Percentiles rank a stretch among this genome's conserved stretches.
Evolutionary conservation across 2,329 filamentous ascomycete species (phyloP).

Genomic region (Mycogone perniciosa): DNA sequence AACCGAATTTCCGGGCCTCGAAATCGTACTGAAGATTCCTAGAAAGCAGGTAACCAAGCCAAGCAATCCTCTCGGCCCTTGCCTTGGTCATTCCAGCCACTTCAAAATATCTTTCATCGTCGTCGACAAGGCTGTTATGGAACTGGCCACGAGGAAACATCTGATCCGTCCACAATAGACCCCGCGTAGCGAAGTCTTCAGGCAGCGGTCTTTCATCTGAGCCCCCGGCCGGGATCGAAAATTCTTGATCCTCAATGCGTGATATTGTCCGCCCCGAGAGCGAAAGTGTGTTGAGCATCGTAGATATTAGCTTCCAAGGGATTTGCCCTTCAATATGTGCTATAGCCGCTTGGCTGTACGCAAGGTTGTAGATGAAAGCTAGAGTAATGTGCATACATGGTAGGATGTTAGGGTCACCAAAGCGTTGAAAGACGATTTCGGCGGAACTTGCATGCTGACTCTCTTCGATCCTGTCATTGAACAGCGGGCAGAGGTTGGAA

Average conservation of each 20-base stretch:
- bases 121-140: conserved; percentile 49
- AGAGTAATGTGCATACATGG: conserved; percentile 57
- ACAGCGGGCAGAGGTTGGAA: no score
- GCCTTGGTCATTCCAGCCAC: conserved; percentile 50
- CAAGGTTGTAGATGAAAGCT: conserved; percentile 42
- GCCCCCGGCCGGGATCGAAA: conserved; percentile 40
- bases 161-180: conserved; percentile 52
- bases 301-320: conserved; percentile 33
- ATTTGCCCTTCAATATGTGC: conserved; percentile 35
- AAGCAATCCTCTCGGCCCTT: conserved; percentile 53
- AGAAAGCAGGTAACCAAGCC: conserved; percentile 38
- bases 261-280: no score
- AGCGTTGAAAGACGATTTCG: conserved; percentile 41
- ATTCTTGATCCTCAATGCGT: conserved; percentile 26
- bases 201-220: conserved; percentile 49
- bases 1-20: no score
- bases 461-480: no score
- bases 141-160: conserved; percentile 58
- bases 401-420: conserved; percentile 52
- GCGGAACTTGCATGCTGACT: neutral
- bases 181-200: conserved; percentile 62
- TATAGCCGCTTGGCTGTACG: conserved; percentile 35
- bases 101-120: conserved; percentile 63
- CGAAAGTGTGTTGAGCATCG: conserved; percentile 31
- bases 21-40: no score